Conservation (phyloP, 106 monocot genomes). For the Dendrobium nobile region DNA sequence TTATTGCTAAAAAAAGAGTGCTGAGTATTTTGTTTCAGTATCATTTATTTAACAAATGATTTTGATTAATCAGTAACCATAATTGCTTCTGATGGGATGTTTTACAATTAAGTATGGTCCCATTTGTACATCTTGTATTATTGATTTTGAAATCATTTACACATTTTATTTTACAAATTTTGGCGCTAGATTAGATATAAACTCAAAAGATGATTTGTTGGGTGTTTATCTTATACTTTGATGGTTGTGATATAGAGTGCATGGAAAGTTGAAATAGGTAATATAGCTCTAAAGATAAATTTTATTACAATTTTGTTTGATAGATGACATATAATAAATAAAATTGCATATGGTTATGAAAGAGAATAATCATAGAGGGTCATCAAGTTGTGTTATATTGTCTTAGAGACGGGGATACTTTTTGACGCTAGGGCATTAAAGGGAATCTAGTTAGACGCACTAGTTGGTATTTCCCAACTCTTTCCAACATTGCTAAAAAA, state of each 20-base stretch:
- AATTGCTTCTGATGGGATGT: background rate
- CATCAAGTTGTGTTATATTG: too few species aligned
- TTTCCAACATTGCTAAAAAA: too few species aligned
- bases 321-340: background rate
- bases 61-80: background rate
- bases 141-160: background rate
- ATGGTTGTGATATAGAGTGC: background rate
- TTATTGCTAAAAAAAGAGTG: background rate
- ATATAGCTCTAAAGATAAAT: background rate
- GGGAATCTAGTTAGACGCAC: too few species aligned
- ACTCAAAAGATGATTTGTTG: background rate
- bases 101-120: background rate
- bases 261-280: background rate
- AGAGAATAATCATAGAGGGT: too few species aligned
- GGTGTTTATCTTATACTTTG: background rate
- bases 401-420: too few species aligned
- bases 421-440: too few species aligned
- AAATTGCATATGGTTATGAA: background rate
- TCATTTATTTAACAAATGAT: background rate
- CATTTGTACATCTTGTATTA: background rate
- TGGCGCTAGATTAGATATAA: background rate
- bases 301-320: background rate
- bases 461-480: too few species aligned
- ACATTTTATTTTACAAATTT: background rate
- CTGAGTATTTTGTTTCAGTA: background rate